These are phyloP conservation scores for Phylloporus sp. DNA, from an alignment of 768 basidiomycete species.

Conservation along the genomic window DNA sequence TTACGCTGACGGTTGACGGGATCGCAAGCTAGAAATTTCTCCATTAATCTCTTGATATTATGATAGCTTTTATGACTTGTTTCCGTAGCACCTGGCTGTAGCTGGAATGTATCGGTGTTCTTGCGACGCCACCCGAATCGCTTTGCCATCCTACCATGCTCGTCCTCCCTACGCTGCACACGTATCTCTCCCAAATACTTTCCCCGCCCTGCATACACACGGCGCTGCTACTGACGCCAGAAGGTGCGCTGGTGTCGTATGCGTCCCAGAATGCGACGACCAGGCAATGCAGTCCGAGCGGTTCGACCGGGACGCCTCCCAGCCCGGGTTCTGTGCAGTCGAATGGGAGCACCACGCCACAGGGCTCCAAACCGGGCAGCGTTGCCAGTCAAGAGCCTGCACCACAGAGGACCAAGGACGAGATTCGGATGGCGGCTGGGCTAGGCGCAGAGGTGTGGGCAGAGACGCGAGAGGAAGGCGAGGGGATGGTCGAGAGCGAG, in stretches of 20 bases:
- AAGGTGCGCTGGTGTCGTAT: conserved; percentile 70
- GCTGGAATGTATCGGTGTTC: conserved; percentile 27
- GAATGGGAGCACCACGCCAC: conserved; percentile 4
- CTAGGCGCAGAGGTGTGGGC: conserved; percentile 74
- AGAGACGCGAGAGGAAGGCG: conserved; percentile 51
- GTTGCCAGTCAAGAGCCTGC: conserved; percentile 4
- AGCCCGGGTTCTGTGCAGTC: conserved; percentile 14
- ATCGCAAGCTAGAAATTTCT: not conserved
- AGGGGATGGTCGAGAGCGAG: conserved; percentile 75
- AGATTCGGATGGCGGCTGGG: conserved; percentile 67
- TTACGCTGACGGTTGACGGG: conserved; percentile 4
- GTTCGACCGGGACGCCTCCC: conserved; percentile 5
- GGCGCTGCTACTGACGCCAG: conserved; percentile 62
- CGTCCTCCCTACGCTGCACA: conserved; percentile 62
- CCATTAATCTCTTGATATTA: conserved; percentile 4
- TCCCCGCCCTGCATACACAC: conserved; percentile 61
- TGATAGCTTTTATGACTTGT: conserved; percentile 13
- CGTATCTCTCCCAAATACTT: conserved; percentile 58
- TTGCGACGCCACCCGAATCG: not conserved
- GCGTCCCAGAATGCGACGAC: conserved; percentile 49
- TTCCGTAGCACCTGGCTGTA: conserved; percentile 15
- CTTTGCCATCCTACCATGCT: conserved; percentile 45
- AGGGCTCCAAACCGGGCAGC: conserved; percentile 12
- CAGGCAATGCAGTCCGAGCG: conserved; percentile 3
- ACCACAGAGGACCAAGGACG: conserved; percentile 54